phyloP scores from a whole-genome alignment of 495 filamentous ascomycete genomes.

The Neurospora discreta region DNA sequence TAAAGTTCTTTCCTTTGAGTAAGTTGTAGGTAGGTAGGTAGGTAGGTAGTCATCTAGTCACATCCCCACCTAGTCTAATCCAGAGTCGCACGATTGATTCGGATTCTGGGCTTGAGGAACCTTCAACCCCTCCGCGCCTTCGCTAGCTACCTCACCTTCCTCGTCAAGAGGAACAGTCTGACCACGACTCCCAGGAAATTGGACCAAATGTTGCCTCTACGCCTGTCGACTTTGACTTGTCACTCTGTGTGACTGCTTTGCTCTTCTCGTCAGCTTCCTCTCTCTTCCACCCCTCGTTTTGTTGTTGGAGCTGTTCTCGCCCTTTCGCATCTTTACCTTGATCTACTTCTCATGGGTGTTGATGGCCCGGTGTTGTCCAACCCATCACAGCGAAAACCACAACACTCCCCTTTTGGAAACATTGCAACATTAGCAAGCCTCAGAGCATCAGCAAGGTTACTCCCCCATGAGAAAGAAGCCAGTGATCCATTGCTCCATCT shows the following conservation, averaged over 20 bases:
- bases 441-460: neutral
- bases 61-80: too few species aligned
- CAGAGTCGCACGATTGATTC: neutral
- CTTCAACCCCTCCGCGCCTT: neutral
- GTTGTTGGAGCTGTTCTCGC: neutral
- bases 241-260: neutral
- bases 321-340: neutral
- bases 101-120: neutral
- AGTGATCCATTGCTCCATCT: neutral
- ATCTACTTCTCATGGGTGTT: neutral
- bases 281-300: too few species aligned
- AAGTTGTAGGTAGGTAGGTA: too few species aligned
- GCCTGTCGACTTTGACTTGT: neutral
- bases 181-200: neutral
- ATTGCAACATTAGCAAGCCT: neutral
- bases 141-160: neutral
- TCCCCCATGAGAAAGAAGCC: neutral
- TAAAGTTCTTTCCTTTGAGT: neutral
- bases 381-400: neutral
- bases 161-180: neutral
- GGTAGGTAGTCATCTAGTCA: neutral
- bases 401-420: neutral
- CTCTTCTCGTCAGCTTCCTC: neutral
- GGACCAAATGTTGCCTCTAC: neutral
- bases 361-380: neutral